Base-by-base conservation (phyloP, 768 basidiomycete species). In the Tricholoma matsutake region DNA sequence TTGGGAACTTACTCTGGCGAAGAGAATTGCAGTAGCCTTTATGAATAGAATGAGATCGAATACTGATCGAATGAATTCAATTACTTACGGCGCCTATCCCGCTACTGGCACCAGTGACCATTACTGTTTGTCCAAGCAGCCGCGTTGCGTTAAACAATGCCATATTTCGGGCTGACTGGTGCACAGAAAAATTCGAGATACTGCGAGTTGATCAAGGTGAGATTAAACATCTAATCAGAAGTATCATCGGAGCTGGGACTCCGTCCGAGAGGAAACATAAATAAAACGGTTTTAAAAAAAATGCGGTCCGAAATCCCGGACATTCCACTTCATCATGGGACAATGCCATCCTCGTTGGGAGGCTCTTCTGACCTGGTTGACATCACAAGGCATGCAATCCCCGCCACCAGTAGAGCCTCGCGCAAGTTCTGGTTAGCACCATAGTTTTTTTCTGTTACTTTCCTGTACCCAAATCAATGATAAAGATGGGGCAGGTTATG, bases 51-150 rank as follows among this genome's bases (percentile, higher is more conserved):
- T 28, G 39, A 31, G 58, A 20, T 18, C 39, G 52, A 29, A 31
- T 6, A 20, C 3, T 11, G 11, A 10, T 9, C 43, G 51, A 43
- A 51, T 28, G 14, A 59, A 34, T 32, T 20, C n/a, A 74, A 61
- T 88, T 71, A 16, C 51, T 53, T 68, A 92, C 92, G 58, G 92
- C 89, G 59, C 94, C 94, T 64, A 96, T 96, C 47, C 94, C 94
- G 45, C 88, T 84, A 71, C 90, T 92, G 4, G 94, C 94, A 20
- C 94, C 94, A 29, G 94, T 96, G 62, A 96, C 83, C 54, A 96
- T 83, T 60, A 94, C 89, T 34, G 87, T 92, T 75, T 94, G 94
- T 68, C 89, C 89, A 41, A 88, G 71, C n/a, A 94, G 76, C 67
- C 89, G 86, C 56, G 89, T 83, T 45, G 88, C 80, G 72, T 89